Evolutionary conservation across 805 yeast genomes (phyloP).

Genomic region (Ogataea philodendri): DNA sequence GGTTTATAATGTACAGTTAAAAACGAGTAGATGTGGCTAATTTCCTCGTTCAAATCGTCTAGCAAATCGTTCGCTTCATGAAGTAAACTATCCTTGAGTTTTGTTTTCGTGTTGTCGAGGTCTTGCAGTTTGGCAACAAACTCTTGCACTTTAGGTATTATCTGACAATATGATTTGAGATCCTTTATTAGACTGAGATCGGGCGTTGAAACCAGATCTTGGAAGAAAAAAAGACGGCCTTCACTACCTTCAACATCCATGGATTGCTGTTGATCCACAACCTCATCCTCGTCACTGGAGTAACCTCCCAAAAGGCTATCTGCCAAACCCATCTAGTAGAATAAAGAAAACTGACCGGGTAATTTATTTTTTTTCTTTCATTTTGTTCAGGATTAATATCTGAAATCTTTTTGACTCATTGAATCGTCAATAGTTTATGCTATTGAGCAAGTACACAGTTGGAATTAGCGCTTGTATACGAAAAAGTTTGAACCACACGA

Average conservation of each 20-base stretch:
- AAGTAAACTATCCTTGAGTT: slow-evolving; percentile 50
- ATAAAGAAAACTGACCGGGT: slow-evolving; percentile 7
- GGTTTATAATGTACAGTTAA: slow-evolving; percentile 52
- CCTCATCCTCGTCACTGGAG: slow-evolving; percentile 33
- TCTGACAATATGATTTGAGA: slow-evolving; percentile 29
- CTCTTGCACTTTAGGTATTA: slow-evolving; percentile 25
- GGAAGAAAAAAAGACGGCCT: slow-evolving; percentile 7
- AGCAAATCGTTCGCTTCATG: slow-evolving; percentile 53
- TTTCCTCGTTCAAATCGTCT: slow-evolving; percentile 54
- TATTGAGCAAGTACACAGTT: slow-evolving; percentile 21
- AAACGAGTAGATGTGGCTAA: slow-evolving; percentile 45
- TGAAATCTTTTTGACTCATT: slow-evolving; percentile 8
- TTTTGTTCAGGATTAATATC: slow-evolving; percentile 4
- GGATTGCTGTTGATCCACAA: neutral
- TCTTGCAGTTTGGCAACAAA: slow-evolving; percentile 26
- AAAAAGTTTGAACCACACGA: slow-evolving; percentile 9
- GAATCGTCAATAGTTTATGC: slow-evolving; percentile 24
- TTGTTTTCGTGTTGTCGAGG: slow-evolving; percentile 32
- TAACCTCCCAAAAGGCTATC: slow-evolving; percentile 43
- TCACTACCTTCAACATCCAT: neutral
- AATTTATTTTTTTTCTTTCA: slow-evolving; percentile 6
- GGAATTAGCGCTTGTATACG: slow-evolving; percentile 15
- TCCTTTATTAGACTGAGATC: slow-evolving; percentile 23
- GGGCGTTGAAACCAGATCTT: slow-evolving; percentile 11
- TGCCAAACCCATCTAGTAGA: slow-evolving; percentile 37